Conservation (phyloP, 768 basidiomycete genomes). For the Naganishia vaughanmartiniae region DNA sequence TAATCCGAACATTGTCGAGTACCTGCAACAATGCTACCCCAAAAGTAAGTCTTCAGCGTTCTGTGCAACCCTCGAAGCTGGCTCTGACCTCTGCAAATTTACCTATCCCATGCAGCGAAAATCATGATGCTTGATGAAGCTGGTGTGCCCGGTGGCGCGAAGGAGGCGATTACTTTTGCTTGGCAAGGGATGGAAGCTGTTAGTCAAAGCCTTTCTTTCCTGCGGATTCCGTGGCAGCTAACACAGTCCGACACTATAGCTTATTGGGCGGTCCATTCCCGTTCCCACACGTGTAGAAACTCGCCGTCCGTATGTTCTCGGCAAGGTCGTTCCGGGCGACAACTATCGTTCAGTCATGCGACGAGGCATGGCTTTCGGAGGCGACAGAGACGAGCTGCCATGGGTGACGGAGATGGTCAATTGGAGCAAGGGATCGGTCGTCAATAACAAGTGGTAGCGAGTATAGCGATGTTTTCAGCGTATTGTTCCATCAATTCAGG, state of each 20-base stretch:
- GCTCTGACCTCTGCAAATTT: background rate
- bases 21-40: slow-evolving; percentile 29
- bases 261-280: slow-evolving; percentile 35
- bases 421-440: slow-evolving; percentile 23
- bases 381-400: slow-evolving; percentile 22
- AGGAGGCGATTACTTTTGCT: slow-evolving; percentile 41
- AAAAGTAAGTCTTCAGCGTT: slow-evolving; percentile 26
- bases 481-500: no score
- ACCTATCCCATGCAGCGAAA: slow-evolving; percentile 25
- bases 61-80: background rate
- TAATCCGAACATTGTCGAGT: slow-evolving; percentile 37
- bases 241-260: slow-evolving; percentile 6
- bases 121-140: slow-evolving; percentile 38
- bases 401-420: slow-evolving; percentile 31
- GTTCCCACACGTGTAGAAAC: slow-evolving; percentile 34
- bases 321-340: slow-evolving; percentile 35
- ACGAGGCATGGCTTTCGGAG: slow-evolving; percentile 31
- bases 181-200: slow-evolving; percentile 44
- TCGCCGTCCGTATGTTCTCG: slow-evolving; percentile 36
- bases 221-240: background rate
- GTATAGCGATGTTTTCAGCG: background rate
- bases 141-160: slow-evolving; percentile 36
- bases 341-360: slow-evolving; percentile 31
- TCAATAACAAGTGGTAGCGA: slow-evolving; percentile 30
- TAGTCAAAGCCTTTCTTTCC: background rate